phyloP scores from a whole-genome alignment of 352 stramenopile genomes.

The Aphanomyces euteiches region DNA sequence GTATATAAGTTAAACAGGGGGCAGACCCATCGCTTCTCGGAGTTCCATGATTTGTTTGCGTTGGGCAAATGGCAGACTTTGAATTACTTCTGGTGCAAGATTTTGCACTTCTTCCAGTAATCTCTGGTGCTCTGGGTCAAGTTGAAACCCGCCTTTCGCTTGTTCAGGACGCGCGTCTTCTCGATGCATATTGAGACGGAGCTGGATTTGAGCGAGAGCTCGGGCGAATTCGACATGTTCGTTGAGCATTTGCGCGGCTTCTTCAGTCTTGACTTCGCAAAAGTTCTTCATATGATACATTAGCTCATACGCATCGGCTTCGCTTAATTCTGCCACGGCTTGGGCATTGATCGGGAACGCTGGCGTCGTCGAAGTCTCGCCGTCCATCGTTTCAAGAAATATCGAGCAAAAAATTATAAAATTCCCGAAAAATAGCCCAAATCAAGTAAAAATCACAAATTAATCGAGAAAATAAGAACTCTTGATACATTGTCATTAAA shows the following conservation, averaged over 20 bases:
- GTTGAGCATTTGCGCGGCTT: constrained; percentile 62
- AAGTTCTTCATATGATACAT: constrained; percentile 76
- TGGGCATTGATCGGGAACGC: constrained; percentile 5
- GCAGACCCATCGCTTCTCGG: constrained; percentile 69
- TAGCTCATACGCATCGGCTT: constrained; percentile 66
- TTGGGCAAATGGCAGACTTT: constrained; percentile 64
- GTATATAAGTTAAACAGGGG: constrained; percentile 40
- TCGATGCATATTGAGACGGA: constrained; percentile 59
- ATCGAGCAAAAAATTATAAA: too few species aligned
- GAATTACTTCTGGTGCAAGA: constrained; percentile 73
- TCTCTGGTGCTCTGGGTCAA: constrained; percentile 74
- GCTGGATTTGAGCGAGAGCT: constrained; percentile 62
- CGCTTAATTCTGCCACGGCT: constrained; percentile 50
- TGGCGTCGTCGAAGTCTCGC: not conserved
- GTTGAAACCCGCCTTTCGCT: constrained; percentile 43
- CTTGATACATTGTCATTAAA: too few species aligned
- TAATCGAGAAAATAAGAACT: too few species aligned
- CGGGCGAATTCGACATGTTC: constrained; percentile 71
- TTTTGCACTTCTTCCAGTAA: constrained; percentile 78
- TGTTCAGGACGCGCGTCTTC: constrained; percentile 33
- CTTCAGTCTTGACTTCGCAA: constrained; percentile 69
- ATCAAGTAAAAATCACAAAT: too few species aligned
- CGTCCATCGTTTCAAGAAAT: not conserved
- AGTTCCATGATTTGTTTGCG: constrained; percentile 81
- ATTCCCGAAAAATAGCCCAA: too few species aligned